Percentiles rank a stretch among this genome's conserved stretches.
Conservation (phyloP, 345 rosid species). For the Aethionema arabicum region DNA sequence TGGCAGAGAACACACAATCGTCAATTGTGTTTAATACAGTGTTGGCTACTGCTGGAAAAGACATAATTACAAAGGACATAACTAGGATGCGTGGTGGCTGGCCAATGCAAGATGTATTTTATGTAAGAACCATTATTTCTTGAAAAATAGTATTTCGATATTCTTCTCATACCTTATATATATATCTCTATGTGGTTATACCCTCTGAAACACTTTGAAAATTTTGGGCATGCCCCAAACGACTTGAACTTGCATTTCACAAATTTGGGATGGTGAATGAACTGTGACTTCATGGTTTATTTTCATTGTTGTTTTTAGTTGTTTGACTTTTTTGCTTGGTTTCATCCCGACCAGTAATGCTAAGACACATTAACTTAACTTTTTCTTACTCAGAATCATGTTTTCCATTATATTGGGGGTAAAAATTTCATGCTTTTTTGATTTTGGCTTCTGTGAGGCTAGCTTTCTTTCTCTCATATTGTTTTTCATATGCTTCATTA, state of each 20-base stretch:
- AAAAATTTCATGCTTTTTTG: neutral
- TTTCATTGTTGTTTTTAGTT: slow-evolving; percentile 1
- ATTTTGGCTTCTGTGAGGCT: slow-evolving; percentile 9
- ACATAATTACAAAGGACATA: slow-evolving; percentile 90
- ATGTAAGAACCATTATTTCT: slow-evolving; percentile 52
- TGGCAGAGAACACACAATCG: slow-evolving; percentile 79
- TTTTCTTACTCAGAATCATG: neutral
- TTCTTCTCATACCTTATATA: neutral
- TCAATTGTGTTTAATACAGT: slow-evolving; percentile 80
- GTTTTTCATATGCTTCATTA: neutral
- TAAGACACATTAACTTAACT: neutral
- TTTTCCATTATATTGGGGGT: neutral
- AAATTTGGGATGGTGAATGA: slow-evolving; percentile 9
- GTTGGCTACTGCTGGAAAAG: slow-evolving; percentile 80
- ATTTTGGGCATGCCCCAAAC: neutral
- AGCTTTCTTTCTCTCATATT: neutral
- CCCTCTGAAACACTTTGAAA: neutral
- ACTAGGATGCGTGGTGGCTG: slow-evolving; percentile 97
- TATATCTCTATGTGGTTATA: neutral
- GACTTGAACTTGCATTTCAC: slow-evolving; percentile 11
- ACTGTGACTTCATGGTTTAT: neutral
- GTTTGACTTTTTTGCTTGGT: slow-evolving; percentile 8
- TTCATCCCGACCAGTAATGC: slow-evolving; percentile 21
- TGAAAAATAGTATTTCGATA: slow-evolving; percentile 3
- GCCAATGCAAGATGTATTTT: slow-evolving; percentile 97